These are phyloP conservation scores for Cryphonectria parasitica DNA, from an alignment of 2,329 filamentous ascomycete genomes.

Conservation along the genomic window DNA sequence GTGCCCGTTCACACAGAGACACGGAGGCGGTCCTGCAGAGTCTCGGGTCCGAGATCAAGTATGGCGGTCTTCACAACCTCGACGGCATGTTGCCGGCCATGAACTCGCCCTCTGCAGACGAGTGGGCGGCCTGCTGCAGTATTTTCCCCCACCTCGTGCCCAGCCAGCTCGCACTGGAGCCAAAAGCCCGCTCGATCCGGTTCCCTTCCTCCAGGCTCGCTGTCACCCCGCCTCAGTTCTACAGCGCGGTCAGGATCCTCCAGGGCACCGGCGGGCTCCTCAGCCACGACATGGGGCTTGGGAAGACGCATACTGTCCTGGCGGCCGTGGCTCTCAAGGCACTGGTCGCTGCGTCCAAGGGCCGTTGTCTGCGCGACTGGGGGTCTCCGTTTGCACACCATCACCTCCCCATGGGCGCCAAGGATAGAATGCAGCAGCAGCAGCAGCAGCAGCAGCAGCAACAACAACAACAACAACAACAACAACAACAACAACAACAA, in stretches of 20 bases:
- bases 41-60: not conserved
- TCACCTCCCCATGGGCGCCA: not conserved
- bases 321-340: not conserved
- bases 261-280: not conserved
- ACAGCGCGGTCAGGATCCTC: not conserved
- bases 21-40: not conserved
- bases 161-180: not conserved
- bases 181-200: not conserved
- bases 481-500: no score
- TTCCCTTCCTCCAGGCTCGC: not conserved
- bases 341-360: not conserved
- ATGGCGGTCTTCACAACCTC: constrained; percentile 4
- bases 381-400: not conserved
- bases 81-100: constrained; percentile 1
- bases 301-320: not conserved
- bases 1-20: not conserved
- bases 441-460: not conserved
- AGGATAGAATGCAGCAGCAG: no score
- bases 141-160: constrained; percentile 10
- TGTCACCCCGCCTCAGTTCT: constrained; percentile 13
- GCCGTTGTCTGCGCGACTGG: not conserved
- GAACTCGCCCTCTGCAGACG: not conserved
- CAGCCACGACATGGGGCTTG: constrained; percentile 4
- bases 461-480: no score
- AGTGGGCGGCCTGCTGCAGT: not conserved